Percentiles rank a stretch among this genome's conserved stretches.
Evolutionary conservation across 2,329 filamentous ascomycete genomes (phyloP).

Genomic region (Colletotrichum viniferum): DNA sequence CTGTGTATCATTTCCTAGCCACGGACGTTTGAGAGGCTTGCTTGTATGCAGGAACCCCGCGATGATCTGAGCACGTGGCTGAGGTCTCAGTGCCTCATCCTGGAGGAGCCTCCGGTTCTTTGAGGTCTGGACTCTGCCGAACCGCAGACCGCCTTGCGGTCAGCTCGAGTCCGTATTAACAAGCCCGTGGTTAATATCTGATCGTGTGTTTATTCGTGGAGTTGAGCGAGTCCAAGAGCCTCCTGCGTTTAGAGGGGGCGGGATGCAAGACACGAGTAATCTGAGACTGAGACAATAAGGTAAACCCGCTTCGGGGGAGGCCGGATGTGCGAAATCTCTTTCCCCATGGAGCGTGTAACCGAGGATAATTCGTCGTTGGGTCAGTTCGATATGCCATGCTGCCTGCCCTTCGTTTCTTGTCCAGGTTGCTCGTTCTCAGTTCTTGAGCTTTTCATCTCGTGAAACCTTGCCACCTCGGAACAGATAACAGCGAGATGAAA

Average conservation of each 20-base stretch:
- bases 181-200: neutral
- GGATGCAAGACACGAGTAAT: neutral
- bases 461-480: neutral
- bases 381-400: neutral
- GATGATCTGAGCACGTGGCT: neutral
- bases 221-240: neutral
- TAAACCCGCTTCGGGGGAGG: neutral
- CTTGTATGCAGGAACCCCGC: neutral
- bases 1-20: neutral
- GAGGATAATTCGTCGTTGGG: neutral
- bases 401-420: neutral
- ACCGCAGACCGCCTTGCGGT: neutral
- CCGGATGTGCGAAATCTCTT: neutral
- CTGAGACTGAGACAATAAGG: neutral
- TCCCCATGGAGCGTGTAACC: neutral
- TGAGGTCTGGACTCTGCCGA: neutral
- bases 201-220: neutral
- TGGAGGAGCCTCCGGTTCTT: neutral
- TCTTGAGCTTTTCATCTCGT: neutral
- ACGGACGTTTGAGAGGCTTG: neutral
- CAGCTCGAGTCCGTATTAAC: neutral
- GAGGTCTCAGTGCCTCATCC: neutral
- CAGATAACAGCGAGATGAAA: neutral
- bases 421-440: fast-evolving
- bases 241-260: neutral